These are phyloP conservation scores for Kwoniella heveanensis DNA, from an alignment of 768 basidiomycete genomes.

Conservation along the genomic window DNA sequence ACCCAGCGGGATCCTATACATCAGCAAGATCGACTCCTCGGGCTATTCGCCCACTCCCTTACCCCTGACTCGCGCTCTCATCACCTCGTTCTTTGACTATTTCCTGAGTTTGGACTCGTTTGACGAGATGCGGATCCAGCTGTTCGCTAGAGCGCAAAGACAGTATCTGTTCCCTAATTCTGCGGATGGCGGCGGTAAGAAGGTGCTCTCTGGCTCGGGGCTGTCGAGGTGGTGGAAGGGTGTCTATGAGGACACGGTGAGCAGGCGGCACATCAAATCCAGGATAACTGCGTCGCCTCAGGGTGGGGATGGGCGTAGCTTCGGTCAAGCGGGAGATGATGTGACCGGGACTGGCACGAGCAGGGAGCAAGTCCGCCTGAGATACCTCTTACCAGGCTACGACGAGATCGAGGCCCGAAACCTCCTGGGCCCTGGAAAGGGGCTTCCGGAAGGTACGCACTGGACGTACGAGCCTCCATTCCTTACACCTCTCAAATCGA, in stretches of 20 bases:
- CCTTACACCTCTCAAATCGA: constrained; percentile 16
- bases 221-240: constrained; percentile 94
- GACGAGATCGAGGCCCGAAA: constrained; percentile 38
- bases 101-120: constrained; percentile 63
- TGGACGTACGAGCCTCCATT: constrained; percentile 55
- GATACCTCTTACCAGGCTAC: constrained; percentile 49
- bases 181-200: constrained; percentile 68
- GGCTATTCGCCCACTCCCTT: constrained; percentile 64
- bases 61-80: constrained; percentile 64
- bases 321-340: not conserved
- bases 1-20: constrained; percentile 65
- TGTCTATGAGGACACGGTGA: constrained; percentile 63
- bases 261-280: not conserved
- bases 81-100: constrained; percentile 65
- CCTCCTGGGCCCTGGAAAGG: constrained; percentile 34
- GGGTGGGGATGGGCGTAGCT: not conserved
- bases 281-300: not conserved
- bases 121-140: constrained; percentile 72
- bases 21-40: constrained; percentile 93
- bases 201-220: constrained; percentile 71
- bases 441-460: constrained; percentile 56
- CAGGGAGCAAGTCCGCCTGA: constrained; percentile 17
- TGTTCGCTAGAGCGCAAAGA: constrained; percentile 84
- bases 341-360: not conserved
- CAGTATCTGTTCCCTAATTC: constrained; percentile 96